phyloP scores from a whole-genome alignment of 2,329 filamentous ascomycete genomes.

The Aspergillus sp. region DNA sequence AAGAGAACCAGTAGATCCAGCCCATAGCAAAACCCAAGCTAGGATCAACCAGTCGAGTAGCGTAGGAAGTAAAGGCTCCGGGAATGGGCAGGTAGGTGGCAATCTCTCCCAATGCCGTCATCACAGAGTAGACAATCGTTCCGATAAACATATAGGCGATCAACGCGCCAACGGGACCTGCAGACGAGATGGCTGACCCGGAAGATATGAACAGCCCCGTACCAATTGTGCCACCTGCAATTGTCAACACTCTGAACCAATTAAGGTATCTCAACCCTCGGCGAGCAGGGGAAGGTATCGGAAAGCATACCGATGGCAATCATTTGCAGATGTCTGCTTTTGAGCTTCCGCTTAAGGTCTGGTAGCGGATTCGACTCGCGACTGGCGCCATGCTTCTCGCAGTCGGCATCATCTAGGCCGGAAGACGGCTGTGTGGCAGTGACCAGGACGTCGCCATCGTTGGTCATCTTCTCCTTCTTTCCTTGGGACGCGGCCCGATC shows the following conservation, averaged over 20 bases:
- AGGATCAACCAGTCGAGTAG: conserved; percentile 70
- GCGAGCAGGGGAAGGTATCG: neutral
- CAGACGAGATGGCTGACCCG: conserved; percentile 60
- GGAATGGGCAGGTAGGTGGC: conserved; percentile 74
- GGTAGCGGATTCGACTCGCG: conserved; percentile 61
- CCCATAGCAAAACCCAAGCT: conserved; percentile 75
- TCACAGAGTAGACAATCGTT: conserved; percentile 71
- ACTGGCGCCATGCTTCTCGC: conserved; percentile 37
- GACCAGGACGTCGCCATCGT: conserved; percentile 25
- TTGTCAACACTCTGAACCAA: neutral
- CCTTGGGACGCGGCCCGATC: conserved; percentile 20
- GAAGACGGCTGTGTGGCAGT: conserved; percentile 15
- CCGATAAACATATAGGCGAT: conserved; percentile 71
- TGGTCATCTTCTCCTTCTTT: conserved; percentile 25
- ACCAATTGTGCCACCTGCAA: conserved; percentile 63
- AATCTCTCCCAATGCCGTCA: conserved; percentile 67
- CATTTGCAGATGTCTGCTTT: conserved; percentile 92
- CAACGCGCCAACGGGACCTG: conserved; percentile 66
- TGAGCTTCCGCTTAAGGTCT: conserved; percentile 71
- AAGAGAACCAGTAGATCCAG: conserved; percentile 82
- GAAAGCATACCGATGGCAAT: conserved; percentile 86
- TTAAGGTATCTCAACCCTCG: neutral
- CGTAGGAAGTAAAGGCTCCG: conserved; percentile 75
- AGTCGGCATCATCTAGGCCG: conserved; percentile 31
- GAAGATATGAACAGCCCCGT: conserved; percentile 72